Evolutionary conservation across 352 stramenopile genomes (phyloP).

Genomic region (Sclerospora graminicola): DNA sequence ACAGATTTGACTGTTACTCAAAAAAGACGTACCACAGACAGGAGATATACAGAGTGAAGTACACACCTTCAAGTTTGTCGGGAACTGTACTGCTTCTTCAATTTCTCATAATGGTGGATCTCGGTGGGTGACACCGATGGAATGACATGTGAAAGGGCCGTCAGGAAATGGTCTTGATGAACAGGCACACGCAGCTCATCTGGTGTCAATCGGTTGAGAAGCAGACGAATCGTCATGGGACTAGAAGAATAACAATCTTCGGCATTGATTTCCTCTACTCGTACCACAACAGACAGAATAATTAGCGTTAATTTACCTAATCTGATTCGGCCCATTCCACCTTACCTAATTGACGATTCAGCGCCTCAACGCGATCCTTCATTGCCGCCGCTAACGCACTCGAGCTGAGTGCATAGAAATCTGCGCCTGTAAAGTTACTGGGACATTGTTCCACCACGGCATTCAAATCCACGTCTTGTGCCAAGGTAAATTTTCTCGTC

Average conservation of each 20-base stretch:
- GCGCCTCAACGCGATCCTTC: conserved; percentile 57
- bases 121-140: conserved; percentile 82
- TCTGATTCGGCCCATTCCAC: conserved; percentile 3
- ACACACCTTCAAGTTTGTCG: conserved; percentile 23
- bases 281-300: conserved; percentile 5
- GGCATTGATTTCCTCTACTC: conserved; percentile 48
- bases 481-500: conserved; percentile 70
- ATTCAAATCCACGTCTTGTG: conserved; percentile 43
- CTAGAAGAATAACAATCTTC: conserved; percentile 76
- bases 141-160: conserved; percentile 45
- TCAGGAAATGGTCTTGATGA: conserved; percentile 41
- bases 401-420: conserved; percentile 80
- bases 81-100: conserved; percentile 81
- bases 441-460: conserved; percentile 51
- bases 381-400: conserved; percentile 62
- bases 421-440: conserved; percentile 70
- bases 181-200: conserved; percentile 61
- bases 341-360: conserved; percentile 58
- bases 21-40: not conserved
- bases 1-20: conserved; percentile 2
- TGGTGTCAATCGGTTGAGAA: conserved; percentile 48
- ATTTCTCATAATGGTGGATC: conserved; percentile 79
- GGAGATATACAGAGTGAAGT: not conserved
- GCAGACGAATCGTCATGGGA: conserved; percentile 52
- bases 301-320: conserved; percentile 1